These are phyloP conservation scores for Myrmaecium sp. DNA, from an alignment of 2,329 filamentous ascomycete genomes.

Conservation along the genomic window DNA sequence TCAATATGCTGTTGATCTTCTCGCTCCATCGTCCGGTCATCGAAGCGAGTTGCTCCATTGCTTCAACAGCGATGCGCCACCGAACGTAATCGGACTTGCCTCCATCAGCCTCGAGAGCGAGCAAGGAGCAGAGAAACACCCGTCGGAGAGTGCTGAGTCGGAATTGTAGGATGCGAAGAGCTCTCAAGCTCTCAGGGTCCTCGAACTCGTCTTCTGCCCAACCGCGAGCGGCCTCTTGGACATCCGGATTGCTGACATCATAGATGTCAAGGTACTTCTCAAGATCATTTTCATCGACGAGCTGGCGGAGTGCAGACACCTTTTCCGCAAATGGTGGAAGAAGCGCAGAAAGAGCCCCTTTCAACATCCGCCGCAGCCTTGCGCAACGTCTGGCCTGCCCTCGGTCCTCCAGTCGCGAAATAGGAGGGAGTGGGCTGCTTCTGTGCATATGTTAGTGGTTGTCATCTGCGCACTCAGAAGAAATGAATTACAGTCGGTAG, in stretches of 20 bases:
- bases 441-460: constrained; percentile 29
- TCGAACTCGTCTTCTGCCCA: constrained; percentile 53
- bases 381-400: constrained; percentile 64
- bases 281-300: constrained; percentile 65
- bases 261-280: constrained; percentile 77
- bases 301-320: constrained; percentile 48
- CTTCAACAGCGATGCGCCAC: constrained; percentile 64
- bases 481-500: constrained; percentile 53
- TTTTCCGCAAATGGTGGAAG: constrained; percentile 58
- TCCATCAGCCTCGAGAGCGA: constrained; percentile 71
- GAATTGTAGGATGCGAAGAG: constrained; percentile 47
- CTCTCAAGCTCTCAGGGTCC: constrained; percentile 61
- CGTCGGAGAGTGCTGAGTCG: constrained; percentile 68
- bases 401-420: constrained; percentile 75
- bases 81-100: constrained; percentile 58
- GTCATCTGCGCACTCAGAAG: constrained; percentile 4
- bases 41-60: constrained; percentile 48
- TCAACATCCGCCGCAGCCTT: constrained; percentile 61
- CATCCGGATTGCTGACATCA: constrained; percentile 30
- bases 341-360: constrained; percentile 49
- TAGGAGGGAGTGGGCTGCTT: constrained; percentile 78
- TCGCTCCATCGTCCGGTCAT: constrained; percentile 46
- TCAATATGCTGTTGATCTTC: constrained; percentile 51
- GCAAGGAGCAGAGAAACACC: constrained; percentile 71
- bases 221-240: constrained; percentile 30